These are phyloP conservation scores for Fusarium graminum DNA, from an alignment of 2,329 filamentous ascomycete species.

Conservation along the genomic window DNA sequence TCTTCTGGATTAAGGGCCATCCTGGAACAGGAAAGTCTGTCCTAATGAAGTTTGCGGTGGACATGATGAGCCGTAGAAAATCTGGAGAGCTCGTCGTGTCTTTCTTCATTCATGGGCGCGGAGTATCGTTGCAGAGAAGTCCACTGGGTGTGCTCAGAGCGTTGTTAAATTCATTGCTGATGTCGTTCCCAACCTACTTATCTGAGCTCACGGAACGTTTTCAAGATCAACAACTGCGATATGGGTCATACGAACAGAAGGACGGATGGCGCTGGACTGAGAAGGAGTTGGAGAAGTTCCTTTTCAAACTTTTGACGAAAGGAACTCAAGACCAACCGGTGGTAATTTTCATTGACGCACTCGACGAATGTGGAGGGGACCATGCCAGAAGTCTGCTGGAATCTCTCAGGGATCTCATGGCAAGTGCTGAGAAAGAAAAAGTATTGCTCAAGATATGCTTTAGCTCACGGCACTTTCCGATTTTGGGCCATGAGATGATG, in stretches of 20 bases:
- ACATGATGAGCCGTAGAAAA: not conserved
- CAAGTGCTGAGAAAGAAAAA: fast-evolving
- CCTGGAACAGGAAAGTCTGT: constrained; percentile 12
- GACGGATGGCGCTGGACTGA: not conserved
- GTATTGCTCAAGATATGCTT: not conserved
- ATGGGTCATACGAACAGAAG: not conserved
- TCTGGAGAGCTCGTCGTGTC: not conserved
- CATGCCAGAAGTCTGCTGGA: not conserved
- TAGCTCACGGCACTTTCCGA: not conserved
- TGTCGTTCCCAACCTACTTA: not conserved
- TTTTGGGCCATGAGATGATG: not conserved
- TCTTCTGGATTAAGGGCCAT: constrained; percentile 3
- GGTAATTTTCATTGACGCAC: not conserved
- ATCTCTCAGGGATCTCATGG: not conserved
- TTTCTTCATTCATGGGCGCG: not conserved
- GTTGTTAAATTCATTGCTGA: not conserved
- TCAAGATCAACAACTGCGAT: not conserved
- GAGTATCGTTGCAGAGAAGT: fast-evolving
- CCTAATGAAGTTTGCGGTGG: not conserved
- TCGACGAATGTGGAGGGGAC: not conserved
- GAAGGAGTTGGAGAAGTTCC: not conserved
- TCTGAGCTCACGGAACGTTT: not conserved
- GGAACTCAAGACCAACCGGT: not conserved
- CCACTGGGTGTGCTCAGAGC: not conserved
- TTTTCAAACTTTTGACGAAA: not conserved